These are phyloP conservation scores for Rosa lucieae DNA, from an alignment of 306 rosid species.

Conservation along the genomic window DNA sequence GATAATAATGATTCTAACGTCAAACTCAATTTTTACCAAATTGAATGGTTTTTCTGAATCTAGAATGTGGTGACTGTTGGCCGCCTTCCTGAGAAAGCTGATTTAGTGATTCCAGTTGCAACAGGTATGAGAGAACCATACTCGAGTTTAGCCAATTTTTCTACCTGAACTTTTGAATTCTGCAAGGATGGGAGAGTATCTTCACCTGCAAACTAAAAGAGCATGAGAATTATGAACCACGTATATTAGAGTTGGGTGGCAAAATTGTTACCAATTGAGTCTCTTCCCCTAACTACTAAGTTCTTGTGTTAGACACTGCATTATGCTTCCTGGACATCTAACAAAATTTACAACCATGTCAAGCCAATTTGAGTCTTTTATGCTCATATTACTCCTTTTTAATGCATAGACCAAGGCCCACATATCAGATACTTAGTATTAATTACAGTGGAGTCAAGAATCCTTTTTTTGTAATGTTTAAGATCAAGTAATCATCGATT, in stretches of 20 bases:
- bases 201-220: neutral
- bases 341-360: neutral
- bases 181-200: neutral
- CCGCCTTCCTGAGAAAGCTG: constrained; percentile 85
- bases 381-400: neutral
- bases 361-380: neutral
- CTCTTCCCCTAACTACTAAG: neutral
- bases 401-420: neutral
- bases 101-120: constrained; percentile 82
- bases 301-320: neutral
- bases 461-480: neutral
- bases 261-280: neutral
- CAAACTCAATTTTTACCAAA: constrained; percentile 18
- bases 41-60: constrained; percentile 18
- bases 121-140: constrained; percentile 53
- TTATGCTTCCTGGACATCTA: neutral
- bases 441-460: neutral
- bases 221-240: neutral
- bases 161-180: neutral
- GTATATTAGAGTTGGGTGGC: neutral
- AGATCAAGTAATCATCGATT: neutral
- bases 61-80: constrained; percentile 79
- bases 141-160: neutral
- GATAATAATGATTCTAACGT: constrained; percentile 1
- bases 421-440: neutral